phyloP scores from a whole-genome alignment of 306 rosid genomes.

The Ceratonia siliqua region DNA sequence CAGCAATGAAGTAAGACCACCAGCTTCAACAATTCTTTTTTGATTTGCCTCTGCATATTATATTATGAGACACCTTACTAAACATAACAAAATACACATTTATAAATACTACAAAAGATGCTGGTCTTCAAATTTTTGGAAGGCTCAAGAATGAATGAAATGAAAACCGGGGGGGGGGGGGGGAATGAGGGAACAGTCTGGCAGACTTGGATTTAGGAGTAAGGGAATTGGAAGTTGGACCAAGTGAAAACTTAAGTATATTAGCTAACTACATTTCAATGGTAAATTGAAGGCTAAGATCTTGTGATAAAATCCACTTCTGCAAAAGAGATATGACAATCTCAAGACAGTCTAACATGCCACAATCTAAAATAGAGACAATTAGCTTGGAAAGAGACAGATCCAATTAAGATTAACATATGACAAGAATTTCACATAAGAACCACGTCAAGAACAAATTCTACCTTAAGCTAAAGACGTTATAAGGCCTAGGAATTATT shows the following conservation, averaged over 20 bases:
- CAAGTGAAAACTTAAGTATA: neutral
- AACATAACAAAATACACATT: constrained; percentile 6
- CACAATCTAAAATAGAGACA: neutral
- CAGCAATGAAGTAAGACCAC: constrained; percentile 91
- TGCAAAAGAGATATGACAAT: constrained; percentile 1
- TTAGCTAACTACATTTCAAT: too few relatives aligned
- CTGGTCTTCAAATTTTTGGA: neutral
- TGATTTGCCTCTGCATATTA: constrained; percentile 82
- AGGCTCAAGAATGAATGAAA: constrained; percentile 3
- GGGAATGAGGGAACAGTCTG: constrained; percentile 12
- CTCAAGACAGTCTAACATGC: neutral
- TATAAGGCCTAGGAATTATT: neutral
- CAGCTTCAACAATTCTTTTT: constrained; percentile 91
- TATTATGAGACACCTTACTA: constrained; percentile 35
- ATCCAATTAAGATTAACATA: neutral
- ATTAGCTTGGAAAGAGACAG: neutral
- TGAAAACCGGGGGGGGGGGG: too few relatives aligned
- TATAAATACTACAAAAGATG: constrained; percentile 12
- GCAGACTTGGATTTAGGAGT: too few relatives aligned
- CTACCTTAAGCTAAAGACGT: neutral
- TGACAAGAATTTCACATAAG: neutral
- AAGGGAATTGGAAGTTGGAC: too few relatives aligned
- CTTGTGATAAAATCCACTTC: neutral
- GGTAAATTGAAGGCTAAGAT: constrained; percentile 11
- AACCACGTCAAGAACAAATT: constrained; percentile 3